A percentile compares a stretch with the other conserved stretches of the same genome.
Conservation (phyloP, 139 green algal genomes). For the Closterium sp. region DNA sequence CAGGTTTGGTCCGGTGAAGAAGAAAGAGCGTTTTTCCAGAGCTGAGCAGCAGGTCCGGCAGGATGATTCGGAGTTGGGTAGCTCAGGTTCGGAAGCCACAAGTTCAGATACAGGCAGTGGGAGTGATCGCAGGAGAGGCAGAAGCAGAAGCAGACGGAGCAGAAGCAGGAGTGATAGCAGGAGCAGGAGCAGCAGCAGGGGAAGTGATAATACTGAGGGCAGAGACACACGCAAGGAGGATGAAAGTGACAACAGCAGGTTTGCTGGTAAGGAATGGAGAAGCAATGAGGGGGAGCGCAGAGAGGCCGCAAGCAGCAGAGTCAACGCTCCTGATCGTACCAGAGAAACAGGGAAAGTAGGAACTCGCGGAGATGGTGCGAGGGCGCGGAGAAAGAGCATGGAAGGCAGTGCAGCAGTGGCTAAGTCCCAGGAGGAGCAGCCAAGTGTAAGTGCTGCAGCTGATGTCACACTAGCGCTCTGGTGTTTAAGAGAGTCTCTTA, state of each 20-base stretch:
- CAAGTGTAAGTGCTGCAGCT: background rate
- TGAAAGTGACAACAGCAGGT: background rate
- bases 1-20: background rate
- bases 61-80: background rate
- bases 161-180: background rate
- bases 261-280: background rate
- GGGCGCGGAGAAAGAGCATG: background rate
- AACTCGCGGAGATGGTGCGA: background rate
- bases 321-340: too few relatives aligned
- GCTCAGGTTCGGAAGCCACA: background rate
- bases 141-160: background rate
- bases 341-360: too few relatives aligned
- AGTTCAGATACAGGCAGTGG: background rate
- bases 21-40: background rate
- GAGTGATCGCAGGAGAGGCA: background rate
- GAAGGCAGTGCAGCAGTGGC: background rate
- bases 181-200: background rate
- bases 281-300: background rate
- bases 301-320: background rate
- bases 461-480: background rate
- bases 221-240: background rate
- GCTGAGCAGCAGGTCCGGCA: background rate
- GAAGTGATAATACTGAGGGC: background rate
- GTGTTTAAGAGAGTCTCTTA: background rate
- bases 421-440: background rate